A percentile compares a stretch with the other conserved stretches of the same genome.
Evolutionary conservation across 257 asterid genomes (phyloP).

Genomic region (Capsicum chinense): DNA sequence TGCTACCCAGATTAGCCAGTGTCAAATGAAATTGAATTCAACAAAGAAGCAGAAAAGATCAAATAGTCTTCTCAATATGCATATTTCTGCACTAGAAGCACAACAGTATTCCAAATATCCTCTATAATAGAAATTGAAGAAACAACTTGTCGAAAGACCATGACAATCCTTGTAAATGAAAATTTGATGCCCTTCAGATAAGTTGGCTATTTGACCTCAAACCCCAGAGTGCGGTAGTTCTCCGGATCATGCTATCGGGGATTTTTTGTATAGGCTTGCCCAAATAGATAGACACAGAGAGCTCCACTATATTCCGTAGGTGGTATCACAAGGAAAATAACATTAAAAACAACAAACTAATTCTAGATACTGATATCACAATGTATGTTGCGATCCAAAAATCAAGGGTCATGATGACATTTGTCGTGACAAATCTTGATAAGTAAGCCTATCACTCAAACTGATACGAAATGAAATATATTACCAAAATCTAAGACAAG

Average conservation of each 20-base stretch:
- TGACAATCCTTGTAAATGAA: neutral
- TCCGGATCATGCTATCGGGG: too few species aligned
- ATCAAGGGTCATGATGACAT: too few species aligned
- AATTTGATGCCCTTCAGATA: neutral
- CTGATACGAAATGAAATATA: too few species aligned
- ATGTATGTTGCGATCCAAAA: neutral
- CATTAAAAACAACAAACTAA: neutral
- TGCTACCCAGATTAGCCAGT: constrained; percentile 5
- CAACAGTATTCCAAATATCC: neutral
- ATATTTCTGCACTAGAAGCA: neutral
- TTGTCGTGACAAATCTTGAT: too few species aligned
- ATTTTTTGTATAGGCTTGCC: too few species aligned
- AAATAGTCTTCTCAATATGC: constrained; percentile 1
- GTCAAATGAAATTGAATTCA: neutral
- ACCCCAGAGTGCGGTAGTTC: too few species aligned
- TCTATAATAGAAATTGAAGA: neutral
- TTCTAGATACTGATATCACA: constrained; percentile 24
- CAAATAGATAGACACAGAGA: neutral
- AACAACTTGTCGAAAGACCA: constrained; percentile 21
- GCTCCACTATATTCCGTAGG: neutral
- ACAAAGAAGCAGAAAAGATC: neutral
- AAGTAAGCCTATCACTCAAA: too few species aligned
- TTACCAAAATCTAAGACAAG: too few species aligned
- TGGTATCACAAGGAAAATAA: neutral
- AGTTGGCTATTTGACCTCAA: neutral